phyloP scores from a whole-genome alignment of 148 eudicot genomes.

The Nepenthes gracilis region DNA sequence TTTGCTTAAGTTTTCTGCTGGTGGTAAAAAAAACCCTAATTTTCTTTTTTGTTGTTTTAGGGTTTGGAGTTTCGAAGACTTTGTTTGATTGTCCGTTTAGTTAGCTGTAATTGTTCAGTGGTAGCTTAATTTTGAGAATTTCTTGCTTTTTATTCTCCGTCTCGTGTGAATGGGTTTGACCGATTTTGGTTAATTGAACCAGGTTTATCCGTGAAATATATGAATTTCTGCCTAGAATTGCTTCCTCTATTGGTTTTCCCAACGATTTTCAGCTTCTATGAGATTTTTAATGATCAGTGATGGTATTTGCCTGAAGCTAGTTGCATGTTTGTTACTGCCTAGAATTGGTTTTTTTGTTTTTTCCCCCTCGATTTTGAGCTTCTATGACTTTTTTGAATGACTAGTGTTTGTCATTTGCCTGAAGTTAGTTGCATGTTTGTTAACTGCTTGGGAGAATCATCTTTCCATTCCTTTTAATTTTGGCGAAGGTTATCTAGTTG shows the following conservation, averaged over 20 bases:
- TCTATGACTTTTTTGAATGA: conserved; percentile 6
- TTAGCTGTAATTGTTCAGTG: conserved; percentile 4
- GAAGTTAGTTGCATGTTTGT: conserved; percentile 4
- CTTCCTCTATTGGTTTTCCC: neutral
- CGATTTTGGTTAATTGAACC: conserved; percentile 8
- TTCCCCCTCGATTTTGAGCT: neutral
- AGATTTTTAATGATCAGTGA: conserved; percentile 7
- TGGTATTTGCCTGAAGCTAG: conserved; percentile 7
- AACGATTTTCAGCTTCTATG: neutral
- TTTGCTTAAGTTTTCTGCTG: conserved; percentile 10
- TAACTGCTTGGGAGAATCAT: neutral
- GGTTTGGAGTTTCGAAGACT: conserved; percentile 26
- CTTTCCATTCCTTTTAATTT: neutral
- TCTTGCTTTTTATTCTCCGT: neutral
- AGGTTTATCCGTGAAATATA: neutral
- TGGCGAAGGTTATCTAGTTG: conserved; percentile 5
- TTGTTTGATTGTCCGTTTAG: conserved; percentile 8
- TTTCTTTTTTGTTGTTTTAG: conserved; percentile 14
- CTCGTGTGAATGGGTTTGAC: neutral
- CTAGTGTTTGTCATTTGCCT: conserved; percentile 6
- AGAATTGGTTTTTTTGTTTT: neutral
- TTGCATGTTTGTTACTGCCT: neutral
- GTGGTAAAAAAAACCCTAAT: conserved; percentile 28
- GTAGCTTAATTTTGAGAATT: conserved; percentile 17
- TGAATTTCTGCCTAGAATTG: conserved; percentile 2